These are phyloP conservation scores for Sclerotinia glacialis DNA, from an alignment of 2,329 filamentous ascomycete genomes.

Conservation along the genomic window DNA sequence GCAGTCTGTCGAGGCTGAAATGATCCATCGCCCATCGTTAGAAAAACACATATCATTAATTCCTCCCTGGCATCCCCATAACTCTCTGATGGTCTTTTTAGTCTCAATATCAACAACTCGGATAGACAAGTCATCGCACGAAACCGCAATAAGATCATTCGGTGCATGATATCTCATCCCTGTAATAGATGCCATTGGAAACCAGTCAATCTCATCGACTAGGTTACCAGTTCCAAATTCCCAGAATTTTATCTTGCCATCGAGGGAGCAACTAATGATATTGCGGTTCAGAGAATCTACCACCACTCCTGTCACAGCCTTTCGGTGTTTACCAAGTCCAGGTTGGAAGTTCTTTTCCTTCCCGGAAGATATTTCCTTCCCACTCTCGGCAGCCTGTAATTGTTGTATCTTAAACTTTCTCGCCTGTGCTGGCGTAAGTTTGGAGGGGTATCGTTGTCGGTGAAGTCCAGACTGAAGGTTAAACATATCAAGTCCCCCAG, in stretches of 20 bases:
- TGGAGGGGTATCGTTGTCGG: conserved; percentile 81
- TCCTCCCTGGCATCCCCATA: conserved; percentile 73
- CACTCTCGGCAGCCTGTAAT: conserved; percentile 41
- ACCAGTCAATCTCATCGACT: conserved; percentile 79
- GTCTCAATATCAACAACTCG: conserved; percentile 89
- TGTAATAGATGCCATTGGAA: conserved; percentile 70
- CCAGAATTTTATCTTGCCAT: conserved; percentile 98
- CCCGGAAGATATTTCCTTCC: conserved; percentile 27
- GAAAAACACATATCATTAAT: conserved; percentile 88
- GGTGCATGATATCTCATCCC: conserved; percentile 76
- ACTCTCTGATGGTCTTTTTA: conserved; percentile 84
- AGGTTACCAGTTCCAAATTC: conserved; percentile 83
- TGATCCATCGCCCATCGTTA: conserved; percentile 88
- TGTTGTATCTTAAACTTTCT: conserved; percentile 69
- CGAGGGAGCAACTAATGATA: conserved; percentile 80
- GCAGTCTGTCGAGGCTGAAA: conserved; percentile 79
- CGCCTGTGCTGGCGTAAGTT: conserved; percentile 73
- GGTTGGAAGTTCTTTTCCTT: conserved; percentile 32
- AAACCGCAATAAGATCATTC: conserved; percentile 82
- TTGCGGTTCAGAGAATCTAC: conserved; percentile 87
- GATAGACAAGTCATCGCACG: conserved; percentile 85
- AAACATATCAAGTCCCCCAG: conserved; percentile 87
- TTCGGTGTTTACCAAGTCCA: conserved; percentile 70
- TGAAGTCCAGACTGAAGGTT: conserved; percentile 92
- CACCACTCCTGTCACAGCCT: conserved; percentile 78